Evolutionary conservation across 208 protist species (phyloP).

Genomic region (Crithidia brevicula): DNA sequence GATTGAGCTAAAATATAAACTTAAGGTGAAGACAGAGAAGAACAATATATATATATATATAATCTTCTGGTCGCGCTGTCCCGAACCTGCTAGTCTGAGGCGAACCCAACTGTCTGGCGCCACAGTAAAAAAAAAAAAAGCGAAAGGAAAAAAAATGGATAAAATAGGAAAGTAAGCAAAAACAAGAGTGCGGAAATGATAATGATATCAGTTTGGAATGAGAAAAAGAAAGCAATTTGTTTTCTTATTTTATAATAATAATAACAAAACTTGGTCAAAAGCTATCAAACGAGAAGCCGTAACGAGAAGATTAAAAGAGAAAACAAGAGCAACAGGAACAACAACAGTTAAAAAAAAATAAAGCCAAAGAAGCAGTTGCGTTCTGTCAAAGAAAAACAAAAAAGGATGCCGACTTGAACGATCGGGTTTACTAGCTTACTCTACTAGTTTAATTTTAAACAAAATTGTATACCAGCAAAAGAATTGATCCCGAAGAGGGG

Average conservation of each 20-base stretch:
- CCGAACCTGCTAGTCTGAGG: too few species aligned
- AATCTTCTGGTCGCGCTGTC: too few species aligned
- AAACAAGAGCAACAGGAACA: conserved; percentile 22
- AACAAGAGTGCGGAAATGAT: conserved; percentile 13
- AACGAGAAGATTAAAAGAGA: conserved; percentile 5
- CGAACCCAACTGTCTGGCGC: too few species aligned
- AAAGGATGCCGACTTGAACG: background rate
- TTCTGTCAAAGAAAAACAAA: conserved; percentile 2
- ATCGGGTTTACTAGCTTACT: too few species aligned
- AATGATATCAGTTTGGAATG: too few species aligned
- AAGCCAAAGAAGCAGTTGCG: too few species aligned
- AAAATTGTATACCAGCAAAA: too few species aligned
- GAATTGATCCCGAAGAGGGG: background rate
- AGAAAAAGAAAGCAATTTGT: conserved; percentile 5
- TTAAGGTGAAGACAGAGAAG: background rate
- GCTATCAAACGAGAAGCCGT: too few species aligned
- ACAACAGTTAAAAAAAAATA: conserved; percentile 11
- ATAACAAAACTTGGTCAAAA: too few species aligned
- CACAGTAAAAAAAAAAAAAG: conserved; percentile 2
- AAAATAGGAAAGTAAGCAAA: conserved; percentile 29
- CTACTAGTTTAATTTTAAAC: too few species aligned
- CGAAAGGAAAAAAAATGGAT: conserved; percentile 27
- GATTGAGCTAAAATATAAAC: too few species aligned
- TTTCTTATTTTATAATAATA: conserved; percentile 14
- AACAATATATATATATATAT: background rate